Evolutionary conservation across 2,329 filamentous ascomycete genomes (phyloP).

Genomic region (Colletotrichum somersetense): DNA sequence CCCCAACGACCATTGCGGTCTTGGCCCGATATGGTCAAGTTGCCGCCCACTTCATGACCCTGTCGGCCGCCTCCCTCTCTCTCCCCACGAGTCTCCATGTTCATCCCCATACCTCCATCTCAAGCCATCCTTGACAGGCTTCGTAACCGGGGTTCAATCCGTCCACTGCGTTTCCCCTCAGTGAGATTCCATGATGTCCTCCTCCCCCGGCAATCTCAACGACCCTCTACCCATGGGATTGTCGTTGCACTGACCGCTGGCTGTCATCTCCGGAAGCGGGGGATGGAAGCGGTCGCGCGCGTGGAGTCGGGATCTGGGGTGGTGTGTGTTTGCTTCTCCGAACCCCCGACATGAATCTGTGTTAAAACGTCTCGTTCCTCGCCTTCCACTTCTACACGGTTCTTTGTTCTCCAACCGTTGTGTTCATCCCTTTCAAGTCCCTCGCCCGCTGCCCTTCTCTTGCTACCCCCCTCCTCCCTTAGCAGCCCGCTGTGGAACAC

Average conservation of each 20-base stretch:
- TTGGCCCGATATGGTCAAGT: conserved; percentile 31
- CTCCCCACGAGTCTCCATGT: conserved; percentile 40
- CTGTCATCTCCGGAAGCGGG: conserved; percentile 29
- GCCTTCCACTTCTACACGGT: neutral
- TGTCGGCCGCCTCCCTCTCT: conserved; percentile 13
- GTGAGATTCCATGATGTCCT: neutral
- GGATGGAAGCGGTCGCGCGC: neutral
- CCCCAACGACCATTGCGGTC: conserved; percentile 30
- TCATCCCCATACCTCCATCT: conserved; percentile 32
- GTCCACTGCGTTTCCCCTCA: conserved; percentile 13
- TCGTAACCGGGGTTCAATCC: conserved; percentile 16
- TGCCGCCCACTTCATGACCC: conserved; percentile 31
- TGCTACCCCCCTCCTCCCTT: neutral
- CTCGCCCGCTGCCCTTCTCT: neutral
- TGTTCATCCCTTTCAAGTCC: conserved; percentile 27
- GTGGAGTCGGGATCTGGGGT: conserved; percentile 24
- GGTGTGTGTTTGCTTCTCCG: conserved; percentile 9
- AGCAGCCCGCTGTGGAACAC: conserved; percentile 6
- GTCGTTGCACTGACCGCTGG: conserved; percentile 28
- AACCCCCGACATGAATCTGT: neutral
- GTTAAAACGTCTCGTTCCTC: conserved; percentile 34
- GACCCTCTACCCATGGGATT: conserved; percentile 28
- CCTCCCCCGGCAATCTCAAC: conserved; percentile 4
- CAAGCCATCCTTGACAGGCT: conserved; percentile 28
- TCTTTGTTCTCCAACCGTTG: conserved; percentile 19